phyloP scores from a whole-genome alignment of 164 flowering plant genomes.

The Macadamia tetraphylla region DNA sequence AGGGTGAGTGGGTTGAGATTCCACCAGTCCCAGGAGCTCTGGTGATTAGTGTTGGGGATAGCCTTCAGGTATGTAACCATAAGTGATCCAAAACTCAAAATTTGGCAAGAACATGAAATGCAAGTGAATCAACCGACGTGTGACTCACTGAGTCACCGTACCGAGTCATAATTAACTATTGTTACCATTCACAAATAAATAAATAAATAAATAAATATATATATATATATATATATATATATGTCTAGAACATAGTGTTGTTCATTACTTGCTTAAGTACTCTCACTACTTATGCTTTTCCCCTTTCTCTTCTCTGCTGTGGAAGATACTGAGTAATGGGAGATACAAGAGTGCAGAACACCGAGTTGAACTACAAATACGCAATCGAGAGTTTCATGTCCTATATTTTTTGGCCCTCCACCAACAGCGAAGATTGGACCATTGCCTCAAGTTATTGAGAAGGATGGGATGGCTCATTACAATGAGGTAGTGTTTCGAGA shows the following conservation, averaged over 20 bases:
- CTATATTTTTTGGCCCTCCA: conserved; percentile 25
- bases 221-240: too few species aligned
- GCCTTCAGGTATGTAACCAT: conserved; percentile 15
- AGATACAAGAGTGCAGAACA: conserved; percentile 45
- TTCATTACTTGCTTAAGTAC: too few species aligned
- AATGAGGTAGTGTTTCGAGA: conserved; percentile 28
- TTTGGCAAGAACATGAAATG: too few species aligned
- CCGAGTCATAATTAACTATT: too few species aligned
- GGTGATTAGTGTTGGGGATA: too few species aligned
- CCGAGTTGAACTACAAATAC: conserved; percentile 31
- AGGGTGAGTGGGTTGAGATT: too few species aligned
- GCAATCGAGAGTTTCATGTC: conserved; percentile 32
- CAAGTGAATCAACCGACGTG: too few species aligned
- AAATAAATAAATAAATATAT: too few species aligned
- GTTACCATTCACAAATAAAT: too few species aligned
- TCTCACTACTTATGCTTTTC: too few species aligned
- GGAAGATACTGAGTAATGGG: conserved; percentile 42
- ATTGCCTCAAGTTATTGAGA: conserved; percentile 21
- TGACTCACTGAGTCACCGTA: too few species aligned
- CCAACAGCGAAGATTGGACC: conserved; percentile 9
- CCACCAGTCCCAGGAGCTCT: too few species aligned
- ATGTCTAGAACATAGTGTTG: conserved; percentile 4
- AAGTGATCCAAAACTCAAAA: not conserved
- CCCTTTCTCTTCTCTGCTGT: not conserved
- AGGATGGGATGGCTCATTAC: conserved; percentile 28